phyloP scores from a whole-genome alignment of 2,329 filamentous ascomycete species.

The Aspergillus japonicus region DNA sequence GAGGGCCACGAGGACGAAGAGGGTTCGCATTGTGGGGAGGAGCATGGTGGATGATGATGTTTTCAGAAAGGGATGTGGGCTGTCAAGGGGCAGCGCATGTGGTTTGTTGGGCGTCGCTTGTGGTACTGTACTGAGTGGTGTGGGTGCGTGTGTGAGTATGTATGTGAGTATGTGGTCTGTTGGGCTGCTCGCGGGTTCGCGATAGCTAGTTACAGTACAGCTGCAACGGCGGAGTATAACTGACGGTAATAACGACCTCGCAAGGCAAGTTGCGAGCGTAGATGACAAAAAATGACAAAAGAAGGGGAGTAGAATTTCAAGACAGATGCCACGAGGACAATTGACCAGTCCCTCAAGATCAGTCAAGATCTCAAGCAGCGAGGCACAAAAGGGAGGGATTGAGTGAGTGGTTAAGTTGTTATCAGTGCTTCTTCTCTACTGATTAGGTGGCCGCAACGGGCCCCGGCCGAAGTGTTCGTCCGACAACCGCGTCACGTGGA shows the following conservation, averaged over 20 bases:
- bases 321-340: not conserved
- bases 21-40: constrained; percentile 33
- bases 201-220: not conserved
- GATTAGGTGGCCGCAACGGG: constrained; percentile 26
- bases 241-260: too few relatives aligned
- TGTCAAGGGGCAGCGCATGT: too few relatives aligned
- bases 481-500: constrained; percentile 18
- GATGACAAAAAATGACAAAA: not conserved
- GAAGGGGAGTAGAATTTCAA: not conserved
- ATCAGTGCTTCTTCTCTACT: constrained; percentile 3
- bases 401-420: too few relatives aligned
- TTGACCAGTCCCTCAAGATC: constrained; percentile 14
- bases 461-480: constrained; percentile 10
- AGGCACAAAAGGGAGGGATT: not conserved
- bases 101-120: too few relatives aligned
- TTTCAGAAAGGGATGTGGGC: too few relatives aligned
- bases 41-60: constrained; percentile 3
- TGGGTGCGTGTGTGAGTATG: not conserved
- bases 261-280: not conserved
- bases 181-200: not conserved
- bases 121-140: too few relatives aligned
- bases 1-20: constrained; percentile 33
- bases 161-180: not conserved
- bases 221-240: too few relatives aligned
- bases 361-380: constrained; percentile 20